Conservation (phyloP, 2,329 filamentous ascomycete genomes). For the Ceratocystis lukuohia region DNA sequence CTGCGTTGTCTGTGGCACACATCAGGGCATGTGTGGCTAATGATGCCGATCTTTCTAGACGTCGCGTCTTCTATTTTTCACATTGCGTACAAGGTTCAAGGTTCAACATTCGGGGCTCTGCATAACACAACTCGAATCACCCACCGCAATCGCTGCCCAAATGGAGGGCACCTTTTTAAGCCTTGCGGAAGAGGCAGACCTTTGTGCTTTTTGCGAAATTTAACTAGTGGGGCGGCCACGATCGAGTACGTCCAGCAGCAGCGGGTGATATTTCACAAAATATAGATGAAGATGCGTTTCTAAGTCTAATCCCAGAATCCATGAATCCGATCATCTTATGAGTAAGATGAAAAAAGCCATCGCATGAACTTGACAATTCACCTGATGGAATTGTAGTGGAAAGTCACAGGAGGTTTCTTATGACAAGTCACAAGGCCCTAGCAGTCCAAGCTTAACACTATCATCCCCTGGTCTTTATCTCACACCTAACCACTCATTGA, state of each 20-base stretch:
- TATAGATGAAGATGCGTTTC: not conserved
- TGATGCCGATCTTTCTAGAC: slow-evolving; percentile 11
- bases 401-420: too few relatives aligned
- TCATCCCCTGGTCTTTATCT: too few relatives aligned
- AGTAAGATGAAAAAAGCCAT: not conserved
- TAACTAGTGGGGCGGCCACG: not conserved
- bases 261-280: not conserved
- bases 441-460: too few relatives aligned
- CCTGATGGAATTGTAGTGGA: too few relatives aligned
- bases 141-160: not conserved
- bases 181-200: not conserved
- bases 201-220: not conserved
- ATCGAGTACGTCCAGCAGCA: not conserved
- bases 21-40: slow-evolving; percentile 11
- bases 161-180: not conserved
- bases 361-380: not conserved
- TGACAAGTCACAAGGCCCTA: too few relatives aligned
- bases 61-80: slow-evolving; percentile 8
- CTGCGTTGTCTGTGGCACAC: slow-evolving; percentile 8
- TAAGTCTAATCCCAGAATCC: not conserved
- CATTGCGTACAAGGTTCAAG: slow-evolving; percentile 10
- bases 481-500: too few relatives aligned
- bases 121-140: not conserved
- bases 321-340: not conserved
- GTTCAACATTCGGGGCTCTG: not conserved